A percentile compares a stretch with the other conserved stretches of the same genome.
These are phyloP conservation scores for Russula emetica DNA, from an alignment of 768 basidiomycete species.

Conservation along the genomic window DNA sequence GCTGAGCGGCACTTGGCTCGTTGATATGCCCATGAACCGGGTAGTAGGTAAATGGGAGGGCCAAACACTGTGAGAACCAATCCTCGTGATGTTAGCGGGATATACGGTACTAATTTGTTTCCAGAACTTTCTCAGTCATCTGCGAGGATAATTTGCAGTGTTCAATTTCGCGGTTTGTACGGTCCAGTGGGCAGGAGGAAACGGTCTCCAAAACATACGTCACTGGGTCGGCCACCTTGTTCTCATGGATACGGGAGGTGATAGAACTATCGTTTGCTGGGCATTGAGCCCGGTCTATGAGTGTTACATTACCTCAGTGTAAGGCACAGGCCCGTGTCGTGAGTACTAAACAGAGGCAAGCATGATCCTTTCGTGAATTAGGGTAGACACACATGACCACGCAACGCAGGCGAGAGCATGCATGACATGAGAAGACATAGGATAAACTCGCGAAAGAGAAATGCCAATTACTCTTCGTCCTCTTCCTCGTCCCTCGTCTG, in stretches of 20 bases:
- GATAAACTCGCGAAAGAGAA: background rate
- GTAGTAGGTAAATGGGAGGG: slow-evolving; percentile 77
- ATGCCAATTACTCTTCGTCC: slow-evolving; percentile 43
- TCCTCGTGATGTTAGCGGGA: background rate
- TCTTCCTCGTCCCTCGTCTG: slow-evolving; percentile 49
- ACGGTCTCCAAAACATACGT: slow-evolving; percentile 10
- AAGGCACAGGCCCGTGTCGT: background rate
- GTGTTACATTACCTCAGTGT: background rate
- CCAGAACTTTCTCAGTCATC: slow-evolving; percentile 15
- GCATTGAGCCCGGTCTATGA: background rate
- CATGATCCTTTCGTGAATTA: background rate
- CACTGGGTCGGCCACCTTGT: slow-evolving; percentile 14
- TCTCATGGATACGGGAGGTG: slow-evolving; percentile 22
- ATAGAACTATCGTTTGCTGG: slow-evolving; percentile 18
- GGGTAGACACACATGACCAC: background rate
- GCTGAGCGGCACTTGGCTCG: slow-evolving; percentile 65
- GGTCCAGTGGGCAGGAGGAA: slow-evolving; percentile 12
- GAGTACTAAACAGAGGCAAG: background rate
- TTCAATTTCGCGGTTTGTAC: slow-evolving; percentile 17
- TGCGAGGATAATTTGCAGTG: slow-evolving; percentile 20
- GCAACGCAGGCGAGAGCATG: background rate
- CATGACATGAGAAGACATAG: slow-evolving; percentile 1
- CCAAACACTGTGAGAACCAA: slow-evolving; percentile 57
- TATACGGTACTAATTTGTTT: background rate
- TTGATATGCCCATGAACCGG: slow-evolving; percentile 61